Conservation (phyloP, 2,329 filamentous ascomycete species). For the Cercospora sp. region DNA sequence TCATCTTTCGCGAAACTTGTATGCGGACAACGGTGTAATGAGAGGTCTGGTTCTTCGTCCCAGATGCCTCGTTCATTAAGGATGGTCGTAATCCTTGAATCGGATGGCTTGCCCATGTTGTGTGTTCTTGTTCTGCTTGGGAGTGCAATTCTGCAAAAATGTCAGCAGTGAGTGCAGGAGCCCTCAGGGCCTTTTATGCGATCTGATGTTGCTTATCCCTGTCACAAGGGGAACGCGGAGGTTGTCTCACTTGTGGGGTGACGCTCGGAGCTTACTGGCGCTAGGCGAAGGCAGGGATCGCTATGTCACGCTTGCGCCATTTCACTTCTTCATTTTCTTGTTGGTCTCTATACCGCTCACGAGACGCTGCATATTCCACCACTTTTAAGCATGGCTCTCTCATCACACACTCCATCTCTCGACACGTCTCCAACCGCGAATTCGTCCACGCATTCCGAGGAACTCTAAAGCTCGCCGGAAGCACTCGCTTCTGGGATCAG, state of each 20-base stretch:
- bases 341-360: not conserved
- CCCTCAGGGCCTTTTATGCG: not conserved
- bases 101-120: not conserved
- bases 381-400: not conserved
- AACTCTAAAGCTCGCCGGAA: not conserved
- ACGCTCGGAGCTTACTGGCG: not conserved
- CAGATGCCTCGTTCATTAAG: not conserved
- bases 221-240: not conserved
- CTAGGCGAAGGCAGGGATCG: not conserved
- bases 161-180: not conserved
- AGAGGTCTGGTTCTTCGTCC: not conserved
- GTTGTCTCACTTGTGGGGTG: not conserved
- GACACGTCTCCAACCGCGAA: not conserved
- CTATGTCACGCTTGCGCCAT: not conserved
- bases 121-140: not conserved
- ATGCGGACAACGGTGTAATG: not conserved
- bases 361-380: not conserved
- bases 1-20: conserved; percentile 7
- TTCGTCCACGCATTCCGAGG: not conserved
- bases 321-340: not conserved
- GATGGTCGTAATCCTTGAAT: not conserved
- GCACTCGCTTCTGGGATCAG: not conserved
- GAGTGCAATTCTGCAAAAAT: not conserved
- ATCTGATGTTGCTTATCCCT: not conserved
- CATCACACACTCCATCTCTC: not conserved